A percentile compares a stretch with the other conserved stretches of the same genome.
These are phyloP conservation scores for Colletotrichum phormii DNA, from an alignment of 2,329 filamentous ascomycete genomes.

Conservation along the genomic window DNA sequence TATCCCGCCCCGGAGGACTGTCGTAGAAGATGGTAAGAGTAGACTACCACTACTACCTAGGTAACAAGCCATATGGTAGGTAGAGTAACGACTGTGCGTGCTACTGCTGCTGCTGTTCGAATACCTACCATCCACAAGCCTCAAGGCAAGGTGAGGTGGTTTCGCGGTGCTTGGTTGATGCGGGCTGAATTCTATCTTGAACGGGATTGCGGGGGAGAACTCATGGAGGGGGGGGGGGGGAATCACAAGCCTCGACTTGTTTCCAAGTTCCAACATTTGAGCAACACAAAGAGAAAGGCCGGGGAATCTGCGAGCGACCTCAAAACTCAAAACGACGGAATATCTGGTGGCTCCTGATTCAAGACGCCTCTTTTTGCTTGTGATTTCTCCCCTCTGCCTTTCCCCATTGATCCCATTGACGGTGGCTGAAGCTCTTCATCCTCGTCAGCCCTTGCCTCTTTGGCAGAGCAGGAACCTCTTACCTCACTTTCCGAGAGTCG, in stretches of 20 bases:
- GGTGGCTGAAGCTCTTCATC: conserved; percentile 11
- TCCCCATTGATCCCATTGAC: neutral
- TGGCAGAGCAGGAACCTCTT: conserved; percentile 3
- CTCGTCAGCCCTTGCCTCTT: conserved; percentile 8
- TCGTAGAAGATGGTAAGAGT: conserved; percentile 24
- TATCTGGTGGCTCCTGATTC: neutral
- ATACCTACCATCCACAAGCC: neutral
- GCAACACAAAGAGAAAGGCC: neutral
- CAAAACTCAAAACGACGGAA: conserved; percentile 25
- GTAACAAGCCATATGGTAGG: neutral
- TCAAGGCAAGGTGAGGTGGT: neutral
- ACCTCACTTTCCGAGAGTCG: neutral
- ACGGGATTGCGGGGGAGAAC: conserved; percentile 29
- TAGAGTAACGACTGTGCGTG: conserved; percentile 19
- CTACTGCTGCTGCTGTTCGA: conserved; percentile 3
- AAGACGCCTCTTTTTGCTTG: conserved; percentile 20
- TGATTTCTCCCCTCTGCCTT: conserved; percentile 7
- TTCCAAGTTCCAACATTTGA: neutral
- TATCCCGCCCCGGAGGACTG: conserved; percentile 20
- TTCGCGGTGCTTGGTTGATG: conserved; percentile 13
- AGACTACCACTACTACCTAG: neutral
- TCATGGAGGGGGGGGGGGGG: neutral
- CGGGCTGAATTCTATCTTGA: conserved; percentile 35
- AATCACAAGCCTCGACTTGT: conserved; percentile 25
- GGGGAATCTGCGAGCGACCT: conserved; percentile 2